phyloP scores from a whole-genome alignment of 2,329 filamentous ascomycete genomes.

The Pestalotiopsis sp. region DNA sequence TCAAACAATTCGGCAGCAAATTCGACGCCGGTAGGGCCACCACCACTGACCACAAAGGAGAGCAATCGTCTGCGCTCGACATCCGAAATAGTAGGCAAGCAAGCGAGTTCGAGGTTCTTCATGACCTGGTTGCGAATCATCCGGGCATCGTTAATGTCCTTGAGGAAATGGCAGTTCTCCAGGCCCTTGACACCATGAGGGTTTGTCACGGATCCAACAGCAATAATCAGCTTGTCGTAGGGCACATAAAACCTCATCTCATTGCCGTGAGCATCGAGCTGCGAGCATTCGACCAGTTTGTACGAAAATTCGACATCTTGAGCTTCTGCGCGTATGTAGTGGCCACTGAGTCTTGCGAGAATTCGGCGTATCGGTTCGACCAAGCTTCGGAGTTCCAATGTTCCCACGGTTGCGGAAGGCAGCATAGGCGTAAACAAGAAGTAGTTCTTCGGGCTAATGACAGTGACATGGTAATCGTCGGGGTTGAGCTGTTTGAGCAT shows the following conservation, averaged over 20 bases:
- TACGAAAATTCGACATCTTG: conserved; percentile 89
- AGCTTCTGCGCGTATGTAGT: conserved; percentile 85
- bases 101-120: conserved; percentile 85
- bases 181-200: conserved; percentile 94
- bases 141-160: conserved; percentile 90
- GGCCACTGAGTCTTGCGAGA: conserved; percentile 73
- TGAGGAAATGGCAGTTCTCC: conserved; percentile 91
- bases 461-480: conserved; percentile 92
- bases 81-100: conserved; percentile 87
- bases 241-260: conserved; percentile 86
- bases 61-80: conserved; percentile 83
- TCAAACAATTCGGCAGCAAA: conserved; percentile 97
- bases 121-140: conserved; percentile 86
- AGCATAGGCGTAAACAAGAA: conserved; percentile 99
- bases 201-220: conserved; percentile 89
- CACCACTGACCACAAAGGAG: conserved; percentile 94
- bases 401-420: conserved; percentile 94
- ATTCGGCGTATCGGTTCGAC: conserved; percentile 92
- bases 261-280: conserved; percentile 69
- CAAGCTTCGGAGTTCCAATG: conserved; percentile 83
- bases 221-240: conserved; percentile 94
- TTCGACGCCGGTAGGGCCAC: conserved; percentile 94
- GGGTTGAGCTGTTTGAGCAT: conserved; percentile 87
- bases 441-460: conserved; percentile 93
- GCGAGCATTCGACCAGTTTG: conserved; percentile 85